Base-by-base conservation (phyloP, 2,329 filamentous ascomycete species). In the Diaporthe ampelina region DNA sequence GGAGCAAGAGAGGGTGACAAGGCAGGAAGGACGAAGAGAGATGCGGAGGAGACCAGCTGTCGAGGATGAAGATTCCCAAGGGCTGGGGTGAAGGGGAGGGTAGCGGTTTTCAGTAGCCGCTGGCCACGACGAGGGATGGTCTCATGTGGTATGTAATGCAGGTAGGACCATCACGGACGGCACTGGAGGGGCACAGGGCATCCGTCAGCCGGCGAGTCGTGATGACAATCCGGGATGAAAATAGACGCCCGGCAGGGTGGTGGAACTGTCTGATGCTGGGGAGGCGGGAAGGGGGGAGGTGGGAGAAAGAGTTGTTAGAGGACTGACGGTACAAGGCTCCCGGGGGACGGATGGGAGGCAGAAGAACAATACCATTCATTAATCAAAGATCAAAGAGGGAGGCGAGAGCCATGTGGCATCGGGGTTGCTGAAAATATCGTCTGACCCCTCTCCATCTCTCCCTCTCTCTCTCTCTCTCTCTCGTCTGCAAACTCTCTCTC, bases 21-120 rank as follows among this genome's bases (percentile, higher is more conserved):
- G 63, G 48, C 63, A 19, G 45, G 24, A 19, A 11, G n/a, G 32
- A 15, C 52, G 29, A n/a, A 21, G 24, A 68, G 48, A 40, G 63
- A 68, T 40, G 63, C 24, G n/a, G 40, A 52, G 52, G 63, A 68
- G 63, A 35, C 63, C 63, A 29, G 63, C 63, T 68, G 19, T 26
- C 45, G 63, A 68, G 45, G 48, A 80, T 77, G 82, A 86, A 81
- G 82, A 79, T 80, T 77, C 37, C 79, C 79, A 78, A 77, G 69
- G 73, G 76, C 77, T 79, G 80, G 80, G 77, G 77, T 78, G 77
- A 76, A 82, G 83, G 85, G 86, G 85, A 82, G 81, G 81, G 80
- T 77, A 81, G 80, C 82, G 85, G 85, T 90, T 90, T 89, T 90
- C 87, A 89, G 85, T 85, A 82, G 83, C 80, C 84, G 83, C 82